Base-by-base conservation (phyloP, 2,329 filamentous ascomycete genomes). In the Stagonosporopsis cucurbitacearum region DNA sequence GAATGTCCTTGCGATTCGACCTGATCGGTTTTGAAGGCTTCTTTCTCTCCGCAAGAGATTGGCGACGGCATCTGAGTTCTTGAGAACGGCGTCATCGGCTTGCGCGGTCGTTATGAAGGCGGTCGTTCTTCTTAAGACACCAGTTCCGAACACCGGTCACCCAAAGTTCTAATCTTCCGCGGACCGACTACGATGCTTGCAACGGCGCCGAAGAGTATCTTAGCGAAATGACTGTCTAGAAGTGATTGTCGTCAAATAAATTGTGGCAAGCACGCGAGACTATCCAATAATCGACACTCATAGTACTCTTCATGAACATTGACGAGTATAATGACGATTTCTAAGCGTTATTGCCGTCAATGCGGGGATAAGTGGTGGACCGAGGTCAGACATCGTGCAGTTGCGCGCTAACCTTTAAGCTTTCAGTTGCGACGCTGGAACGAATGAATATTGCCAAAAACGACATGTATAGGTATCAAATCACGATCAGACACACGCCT, bases 311-410 rank as follows among this genome's bases (percentile, higher is more conserved):
- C 26, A 36, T 35, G 26, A 28, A 30, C 22, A 20, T 45, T 26
- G 28, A 25, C 17, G 37, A 7, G 37, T 30, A 42, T 57, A 49
- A 64, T 66, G 58, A 52, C 58, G 65, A 65, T 69, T 72, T 57
- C 58, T 65, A 64, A 70, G 64, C 66, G 47, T 57, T 50, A 57
- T 45, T 60, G 22, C 53, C 57, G 55, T 50, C 32, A 47, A 54
- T 64, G 64, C 66, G 67, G 69, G 66, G 66, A 69, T 58, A 48
- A 25, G 9, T 30, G 20, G 51, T 33, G 42, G 64, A 54, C 68
- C 69, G 68, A 72, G 68, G 68, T 70, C 64, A 63, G 50, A 46
- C 30, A 58, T 51, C 35, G 33, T 42, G 37, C 23, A 51, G 42
- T 44, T 6, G 23, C 28, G 36, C 36, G 37, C 47, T 56, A 56